Base-by-base conservation (phyloP, 1,284 basidiomycete species). In the Sanghuangporus sanghuang region DNA sequence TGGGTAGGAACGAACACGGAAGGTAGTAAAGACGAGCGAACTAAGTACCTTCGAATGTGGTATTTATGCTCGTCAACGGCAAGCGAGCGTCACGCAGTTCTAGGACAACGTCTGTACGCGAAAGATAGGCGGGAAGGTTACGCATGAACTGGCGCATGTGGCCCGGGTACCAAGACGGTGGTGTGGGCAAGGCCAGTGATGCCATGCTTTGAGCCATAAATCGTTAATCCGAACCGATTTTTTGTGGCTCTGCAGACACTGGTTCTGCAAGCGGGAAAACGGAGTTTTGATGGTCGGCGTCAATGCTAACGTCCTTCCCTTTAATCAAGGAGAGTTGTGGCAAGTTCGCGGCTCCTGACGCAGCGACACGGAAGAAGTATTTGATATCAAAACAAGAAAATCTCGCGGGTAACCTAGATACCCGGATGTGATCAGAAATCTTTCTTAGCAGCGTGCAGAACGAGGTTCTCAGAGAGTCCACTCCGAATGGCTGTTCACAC, bases 131-230 rank as follows among this genome's bases (percentile, higher is more conserved):
- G 11, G 93, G 92, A 42, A 97, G 81, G 74, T 86, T 84, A 66
- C 87, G 84, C 62, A 90, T 83, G 69, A 95, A 96, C 72, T 89
- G 84, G 74, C 89, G 89, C 96, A 98, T 99, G 77, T 99, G 96
- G 9, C 97, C 96, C 32, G 93, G 92, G 75, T 92, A 97, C 96
- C 96, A 98, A 78, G 94, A 95, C 59, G 92, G 90, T n/a, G 93
- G 86, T 57, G 78, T 74, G 56, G 90, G 89, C 49, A 92, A 78
- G 59, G 77, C 75, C 67, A 78, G 76, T 64, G 75, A 72, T 67
- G 82, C 72, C 77, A 78, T 79, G 64, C 64, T 57, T 53, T 65
- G 56, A 16, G 50, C 55, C 55, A 36, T 5, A 27, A 35, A 46
- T 18, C 3, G 11, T n/a, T 3, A 6, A n/a, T n/a, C 44, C 1